These are phyloP conservation scores for Blepharisma undulans DNA, from an alignment of 169 alveolate genomes.

Conservation along the genomic window DNA sequence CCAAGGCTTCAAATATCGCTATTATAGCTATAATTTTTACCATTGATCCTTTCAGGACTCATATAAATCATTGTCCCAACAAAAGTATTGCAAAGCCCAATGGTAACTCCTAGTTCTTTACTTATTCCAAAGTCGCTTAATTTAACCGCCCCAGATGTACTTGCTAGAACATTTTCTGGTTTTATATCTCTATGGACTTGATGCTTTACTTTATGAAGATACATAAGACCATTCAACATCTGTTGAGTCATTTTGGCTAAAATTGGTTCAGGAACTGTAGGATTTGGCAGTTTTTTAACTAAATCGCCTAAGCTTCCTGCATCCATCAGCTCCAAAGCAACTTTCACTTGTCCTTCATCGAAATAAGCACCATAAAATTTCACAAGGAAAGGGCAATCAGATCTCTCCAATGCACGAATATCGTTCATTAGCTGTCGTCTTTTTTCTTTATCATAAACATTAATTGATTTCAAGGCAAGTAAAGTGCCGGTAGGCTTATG, in stretches of 20 bases:
- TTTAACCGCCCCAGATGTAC: constrained; percentile 65
- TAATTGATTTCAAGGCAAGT: constrained; percentile 25
- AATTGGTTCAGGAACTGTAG: constrained; percentile 46
- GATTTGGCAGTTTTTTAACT: constrained; percentile 36
- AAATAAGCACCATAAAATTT: constrained; percentile 73
- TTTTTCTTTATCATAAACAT: constrained; percentile 25
- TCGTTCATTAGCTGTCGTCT: constrained; percentile 61
- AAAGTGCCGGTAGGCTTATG: constrained; percentile 36
- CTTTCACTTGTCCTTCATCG: constrained; percentile 66
- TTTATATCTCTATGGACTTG: constrained; percentile 80
- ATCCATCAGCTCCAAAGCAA: constrained; percentile 77
- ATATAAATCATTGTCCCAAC: constrained; percentile 67
- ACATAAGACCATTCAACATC: constrained; percentile 60
- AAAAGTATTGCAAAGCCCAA: constrained; percentile 53
- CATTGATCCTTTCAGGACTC: constrained; percentile 73
- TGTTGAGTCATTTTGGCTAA: constrained; percentile 17
- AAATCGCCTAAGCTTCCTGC: constrained; percentile 53
- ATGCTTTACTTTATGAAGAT: constrained; percentile 71
- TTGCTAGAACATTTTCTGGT: constrained; percentile 70
- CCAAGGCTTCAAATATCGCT: constrained; percentile 78
- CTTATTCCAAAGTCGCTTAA: constrained; percentile 79
- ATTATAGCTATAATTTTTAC: constrained; percentile 58
- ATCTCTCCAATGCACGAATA: constrained; percentile 62
- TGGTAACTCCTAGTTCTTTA: constrained; percentile 31
- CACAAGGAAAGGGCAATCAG: constrained; percentile 66